phyloP scores from a whole-genome alignment of 2,329 filamentous ascomycete species.

The Dendryphion nanum region DNA sequence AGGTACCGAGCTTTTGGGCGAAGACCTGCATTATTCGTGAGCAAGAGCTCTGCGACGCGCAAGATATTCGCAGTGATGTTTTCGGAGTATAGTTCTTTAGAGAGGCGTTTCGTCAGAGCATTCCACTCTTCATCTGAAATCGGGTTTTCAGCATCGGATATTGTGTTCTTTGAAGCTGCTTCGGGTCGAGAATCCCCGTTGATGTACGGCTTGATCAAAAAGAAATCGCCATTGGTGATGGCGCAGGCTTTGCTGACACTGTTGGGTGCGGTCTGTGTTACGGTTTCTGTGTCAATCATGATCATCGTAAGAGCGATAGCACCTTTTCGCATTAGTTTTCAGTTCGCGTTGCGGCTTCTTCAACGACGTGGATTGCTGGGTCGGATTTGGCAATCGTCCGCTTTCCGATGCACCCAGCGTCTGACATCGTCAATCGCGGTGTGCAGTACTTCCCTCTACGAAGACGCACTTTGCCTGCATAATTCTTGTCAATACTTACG shows the following conservation, averaged over 20 bases:
- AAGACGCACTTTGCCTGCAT: too few species aligned
- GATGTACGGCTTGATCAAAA: background rate
- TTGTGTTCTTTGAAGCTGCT: background rate
- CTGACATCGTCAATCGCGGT: too few species aligned
- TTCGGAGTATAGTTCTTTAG: conserved; percentile 1
- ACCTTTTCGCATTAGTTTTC: background rate
- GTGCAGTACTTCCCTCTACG: too few species aligned
- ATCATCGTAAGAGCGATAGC: background rate
- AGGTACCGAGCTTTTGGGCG: too few species aligned
- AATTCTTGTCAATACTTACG: too few species aligned
- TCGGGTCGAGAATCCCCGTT: background rate
- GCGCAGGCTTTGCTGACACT: background rate
- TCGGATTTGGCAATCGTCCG: background rate
- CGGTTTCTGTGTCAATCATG: conserved; percentile 1
- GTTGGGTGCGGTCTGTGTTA: background rate
- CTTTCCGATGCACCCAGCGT: background rate
- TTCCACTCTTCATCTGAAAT: background rate
- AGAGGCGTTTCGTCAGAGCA: background rate
- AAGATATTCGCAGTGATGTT: conserved; percentile 1
- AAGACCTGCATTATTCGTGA: background rate
- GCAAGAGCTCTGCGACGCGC: background rate
- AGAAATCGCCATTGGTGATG: background rate
- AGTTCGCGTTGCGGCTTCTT: background rate
- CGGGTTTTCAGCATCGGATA: background rate
- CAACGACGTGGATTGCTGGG: background rate